Base-by-base conservation (phyloP, 176 grass and related monocot genomes). In the Triticum aestivum region DNA sequence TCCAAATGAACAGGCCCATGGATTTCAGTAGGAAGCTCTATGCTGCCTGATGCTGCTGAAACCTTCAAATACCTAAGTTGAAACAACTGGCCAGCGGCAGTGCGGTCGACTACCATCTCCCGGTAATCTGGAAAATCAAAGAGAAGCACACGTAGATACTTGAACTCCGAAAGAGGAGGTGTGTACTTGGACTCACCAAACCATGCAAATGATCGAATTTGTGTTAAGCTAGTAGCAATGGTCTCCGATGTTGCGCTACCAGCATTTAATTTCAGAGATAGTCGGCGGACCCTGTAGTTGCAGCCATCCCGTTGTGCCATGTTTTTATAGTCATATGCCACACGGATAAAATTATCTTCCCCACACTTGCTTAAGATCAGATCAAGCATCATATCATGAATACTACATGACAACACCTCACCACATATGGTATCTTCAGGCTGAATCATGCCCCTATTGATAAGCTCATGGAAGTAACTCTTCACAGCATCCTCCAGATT, bases 81-180 rank as follows among this genome's bases (percentile, higher is more conserved):
- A 69, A 69, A 69, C 66, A 69, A 35, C 6, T 69, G 66, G 3
- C 66, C 66, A 69, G 34, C 3, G 9, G 14, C 33, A 69, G 66
- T 69, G 32, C 20, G 66, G 66, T 69, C 15, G 15, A 35, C 66
- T 69, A 35, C 66, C 32, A 35, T 69, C 17, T 69, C 65, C 65
- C 7, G 32, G 32, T 69, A 35, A 9, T 30, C 32, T 69, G 32
- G 32, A 69, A 35, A 69, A 20, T 69, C 32, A 35, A 35, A 69
- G 32, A 69, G 14, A 69, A 69, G 66, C 66, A 69, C 66, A 69
- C 32, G 32, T 32, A 69, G 66, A 69, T 69, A 69, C 66, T 69
- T 69, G 20, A 69, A 69, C 13, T 69, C 14, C 6, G 32, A 69
- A 35, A 69, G 6, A 35, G 32, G 32, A 69, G 32, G 15, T 35